Conservation (phyloP, 345 rosid species). For the Lenwebbia sp. region DNA sequence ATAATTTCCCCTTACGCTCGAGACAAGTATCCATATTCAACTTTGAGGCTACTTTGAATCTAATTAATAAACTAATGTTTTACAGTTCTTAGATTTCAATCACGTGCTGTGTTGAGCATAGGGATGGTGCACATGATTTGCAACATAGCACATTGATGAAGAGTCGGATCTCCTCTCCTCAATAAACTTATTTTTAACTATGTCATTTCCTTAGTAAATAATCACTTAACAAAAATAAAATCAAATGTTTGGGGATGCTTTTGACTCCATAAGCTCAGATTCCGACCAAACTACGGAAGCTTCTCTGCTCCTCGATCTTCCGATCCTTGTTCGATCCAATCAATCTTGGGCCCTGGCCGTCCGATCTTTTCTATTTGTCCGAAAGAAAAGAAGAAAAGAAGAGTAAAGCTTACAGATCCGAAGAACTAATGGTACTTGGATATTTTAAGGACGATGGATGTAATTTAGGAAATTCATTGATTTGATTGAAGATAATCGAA, state of each 20-base stretch:
- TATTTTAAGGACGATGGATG: neutral
- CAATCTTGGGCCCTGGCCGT: neutral
- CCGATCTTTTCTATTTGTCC: neutral
- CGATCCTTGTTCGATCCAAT: neutral
- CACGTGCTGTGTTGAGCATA: neutral
- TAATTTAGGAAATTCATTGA: neutral
- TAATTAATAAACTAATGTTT: neutral
- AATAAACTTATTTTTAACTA: neutral
- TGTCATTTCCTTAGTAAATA: neutral
- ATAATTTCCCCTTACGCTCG: neutral
- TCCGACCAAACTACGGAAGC: neutral
- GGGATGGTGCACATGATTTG: neutral
- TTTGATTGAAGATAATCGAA: neutral
- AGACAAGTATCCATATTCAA: neutral
- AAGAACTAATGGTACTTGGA: neutral
- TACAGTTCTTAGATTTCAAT: neutral
- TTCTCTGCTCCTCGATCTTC: neutral
- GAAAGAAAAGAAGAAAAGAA: neutral
- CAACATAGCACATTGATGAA: neutral
- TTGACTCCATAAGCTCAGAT: neutral
- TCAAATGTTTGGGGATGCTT: neutral
- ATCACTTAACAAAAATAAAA: neutral
- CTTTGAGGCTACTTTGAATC: neutral
- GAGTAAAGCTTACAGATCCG: neutral
- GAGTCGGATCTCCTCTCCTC: neutral